Evolutionary conservation across 306 rosid species (phyloP).

Genomic region (Rosa rugosa): DNA sequence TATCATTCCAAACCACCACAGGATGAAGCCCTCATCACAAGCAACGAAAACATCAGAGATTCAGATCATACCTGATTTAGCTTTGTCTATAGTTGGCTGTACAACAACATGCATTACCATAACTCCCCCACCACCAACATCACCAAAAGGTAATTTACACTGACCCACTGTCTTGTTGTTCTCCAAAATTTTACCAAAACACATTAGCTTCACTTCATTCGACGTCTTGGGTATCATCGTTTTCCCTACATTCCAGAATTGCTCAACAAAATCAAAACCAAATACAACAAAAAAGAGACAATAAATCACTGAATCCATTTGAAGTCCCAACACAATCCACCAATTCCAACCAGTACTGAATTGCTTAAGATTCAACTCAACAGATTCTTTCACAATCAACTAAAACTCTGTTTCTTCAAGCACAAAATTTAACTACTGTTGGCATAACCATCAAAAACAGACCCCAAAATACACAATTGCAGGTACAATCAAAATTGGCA

Average conservation of each 20-base stretch:
- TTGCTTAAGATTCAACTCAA: neutral
- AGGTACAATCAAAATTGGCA: conserved; percentile 10
- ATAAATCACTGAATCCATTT: neutral
- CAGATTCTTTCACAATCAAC: neutral
- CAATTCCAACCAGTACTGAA: neutral
- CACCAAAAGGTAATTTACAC: conserved; percentile 85
- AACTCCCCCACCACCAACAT: conserved; percentile 60
- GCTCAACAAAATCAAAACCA: conserved; percentile 18
- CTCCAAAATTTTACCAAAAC: conserved; percentile 92
- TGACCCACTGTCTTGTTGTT: conserved; percentile 95
- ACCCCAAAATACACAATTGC: neutral
- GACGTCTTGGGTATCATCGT: conserved; percentile 82
- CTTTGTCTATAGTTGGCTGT: conserved; percentile 76
- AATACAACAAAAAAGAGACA: neutral
- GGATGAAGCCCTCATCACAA: neutral
- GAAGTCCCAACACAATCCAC: neutral
- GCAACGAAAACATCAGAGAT: neutral
- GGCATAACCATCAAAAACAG: neutral
- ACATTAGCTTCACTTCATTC: conserved; percentile 91
- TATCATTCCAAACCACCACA: neutral
- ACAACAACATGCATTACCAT: conserved; percentile 87
- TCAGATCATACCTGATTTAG: conserved; percentile 59
- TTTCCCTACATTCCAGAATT: conserved; percentile 51
- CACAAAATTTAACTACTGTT: neutral
- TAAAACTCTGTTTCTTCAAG: neutral